Evolutionary conservation across 2,329 filamentous ascomycete genomes (phyloP).

Genomic region (Ophiostoma triangulosporum): DNA sequence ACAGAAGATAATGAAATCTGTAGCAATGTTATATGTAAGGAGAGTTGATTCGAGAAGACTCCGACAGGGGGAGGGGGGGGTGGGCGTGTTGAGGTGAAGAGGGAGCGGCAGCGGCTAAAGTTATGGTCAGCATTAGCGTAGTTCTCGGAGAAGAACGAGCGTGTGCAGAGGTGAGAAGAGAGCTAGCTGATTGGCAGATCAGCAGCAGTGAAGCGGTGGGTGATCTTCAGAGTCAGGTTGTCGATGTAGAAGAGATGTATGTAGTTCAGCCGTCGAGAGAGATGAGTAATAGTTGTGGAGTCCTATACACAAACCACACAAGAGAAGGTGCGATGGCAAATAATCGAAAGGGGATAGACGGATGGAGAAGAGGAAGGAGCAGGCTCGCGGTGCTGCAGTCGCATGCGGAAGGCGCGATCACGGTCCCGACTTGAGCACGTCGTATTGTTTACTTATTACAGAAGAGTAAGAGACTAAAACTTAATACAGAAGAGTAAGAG

Average conservation of each 20-base stretch:
- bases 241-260: too few species aligned
- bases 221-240: too few species aligned
- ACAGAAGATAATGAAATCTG: too few species aligned
- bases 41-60: neutral
- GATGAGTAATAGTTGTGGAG: too few species aligned
- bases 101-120: slow-evolving; percentile 3
- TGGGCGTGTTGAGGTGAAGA: slow-evolving; percentile 4
- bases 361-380: neutral
- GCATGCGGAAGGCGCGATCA: slow-evolving; percentile 7
- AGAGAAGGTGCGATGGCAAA: too few species aligned
- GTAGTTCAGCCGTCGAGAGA: too few species aligned
- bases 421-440: neutral
- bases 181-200: neutral
- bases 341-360: neutral
- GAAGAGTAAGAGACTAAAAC: too few species aligned
- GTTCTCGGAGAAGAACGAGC: slow-evolving; percentile 4
- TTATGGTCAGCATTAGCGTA: slow-evolving; percentile 6
- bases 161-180: neutral
- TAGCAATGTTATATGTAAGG: too few species aligned
- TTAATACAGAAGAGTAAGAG: too few species aligned
- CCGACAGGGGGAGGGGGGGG: neutral
- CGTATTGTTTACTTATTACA: too few species aligned
- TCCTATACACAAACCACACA: too few species aligned
- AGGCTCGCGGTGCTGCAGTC: slow-evolving; percentile 5
- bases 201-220: too few species aligned